A percentile compares a stretch with the other conserved stretches of the same genome.
Evolutionary conservation across 192 early-diverging fungal species (phyloP).

Genomic region (Thoreauomyces humboldtii): DNA sequence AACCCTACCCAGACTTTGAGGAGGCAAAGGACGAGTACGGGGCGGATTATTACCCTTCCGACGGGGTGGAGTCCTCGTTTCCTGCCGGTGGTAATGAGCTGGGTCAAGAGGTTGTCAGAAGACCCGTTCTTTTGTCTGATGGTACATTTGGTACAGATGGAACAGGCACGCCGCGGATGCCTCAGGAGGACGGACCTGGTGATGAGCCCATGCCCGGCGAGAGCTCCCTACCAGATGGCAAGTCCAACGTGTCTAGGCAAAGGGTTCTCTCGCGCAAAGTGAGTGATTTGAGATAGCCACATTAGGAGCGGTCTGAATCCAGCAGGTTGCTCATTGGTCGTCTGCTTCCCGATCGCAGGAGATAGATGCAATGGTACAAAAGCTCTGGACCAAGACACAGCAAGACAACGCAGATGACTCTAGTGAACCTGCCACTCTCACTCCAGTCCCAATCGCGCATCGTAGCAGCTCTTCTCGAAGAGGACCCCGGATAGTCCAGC

Average conservation of each 20-base stretch:
- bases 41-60: background rate
- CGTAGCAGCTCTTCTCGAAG: too few relatives aligned
- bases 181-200: constrained; percentile 13
- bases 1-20: constrained; percentile 3
- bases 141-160: background rate
- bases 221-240: background rate
- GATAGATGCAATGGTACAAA: constrained; percentile 10
- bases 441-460: too few relatives aligned
- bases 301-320: too few relatives aligned
- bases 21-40: background rate
- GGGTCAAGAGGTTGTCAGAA: too few relatives aligned
- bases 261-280: too few relatives aligned
- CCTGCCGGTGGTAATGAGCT: too few relatives aligned
- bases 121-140: background rate
- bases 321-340: too few relatives aligned
- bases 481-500: constrained; percentile 32
- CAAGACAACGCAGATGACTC: constrained; percentile 29
- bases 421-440: too few relatives aligned
- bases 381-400: constrained; percentile 22
- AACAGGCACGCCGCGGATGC: background rate
- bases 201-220: background rate
- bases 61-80: constrained; percentile 6
- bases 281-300: too few relatives aligned
- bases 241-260: background rate
- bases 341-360: too few relatives aligned